Evolutionary conservation across 768 basidiomycete species (phyloP).

Genomic region (Tephrocybe sp.): DNA sequence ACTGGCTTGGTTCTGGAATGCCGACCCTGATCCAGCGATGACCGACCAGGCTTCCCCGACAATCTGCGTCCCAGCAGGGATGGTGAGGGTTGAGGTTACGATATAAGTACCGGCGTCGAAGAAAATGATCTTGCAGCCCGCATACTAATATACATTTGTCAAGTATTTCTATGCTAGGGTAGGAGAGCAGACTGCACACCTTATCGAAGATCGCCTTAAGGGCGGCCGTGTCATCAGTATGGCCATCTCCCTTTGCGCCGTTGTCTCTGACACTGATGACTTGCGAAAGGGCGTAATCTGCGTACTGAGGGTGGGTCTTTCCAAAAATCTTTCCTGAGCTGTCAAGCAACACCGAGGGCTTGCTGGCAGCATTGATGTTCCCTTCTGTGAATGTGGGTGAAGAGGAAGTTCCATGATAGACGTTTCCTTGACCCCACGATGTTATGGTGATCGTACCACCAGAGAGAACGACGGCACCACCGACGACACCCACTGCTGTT

Average conservation of each 20-base stretch:
- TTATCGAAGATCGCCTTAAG: slow-evolving; percentile 58
- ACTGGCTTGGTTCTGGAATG: slow-evolving; percentile 40
- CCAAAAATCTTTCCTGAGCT: slow-evolving; percentile 60
- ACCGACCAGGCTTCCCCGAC: slow-evolving; percentile 64
- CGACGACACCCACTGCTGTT: slow-evolving; percentile 57
- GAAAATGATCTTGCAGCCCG: slow-evolving; percentile 79
- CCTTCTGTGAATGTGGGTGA: slow-evolving; percentile 49
- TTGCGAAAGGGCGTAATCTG: slow-evolving; percentile 55
- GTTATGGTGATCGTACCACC: slow-evolving; percentile 63
- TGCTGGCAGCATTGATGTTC: slow-evolving; percentile 47
- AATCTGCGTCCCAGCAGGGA: slow-evolving; percentile 57
- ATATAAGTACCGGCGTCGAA: slow-evolving; percentile 70
- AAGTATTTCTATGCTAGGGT: too few relatives aligned
- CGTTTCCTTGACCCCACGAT: slow-evolving; percentile 41
- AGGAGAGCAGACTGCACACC: slow-evolving; percentile 29
- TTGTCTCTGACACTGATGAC: slow-evolving; percentile 69
- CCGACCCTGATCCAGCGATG: slow-evolving; percentile 47
- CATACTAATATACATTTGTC: slow-evolving; percentile 39
- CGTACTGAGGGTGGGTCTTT: slow-evolving; percentile 67
- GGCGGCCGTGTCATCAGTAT: slow-evolving; percentile 74
- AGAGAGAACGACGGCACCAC: slow-evolving; percentile 51
- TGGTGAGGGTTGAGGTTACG: slow-evolving; percentile 51
- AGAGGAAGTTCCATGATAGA: slow-evolving; percentile 50
- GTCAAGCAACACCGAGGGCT: slow-evolving; percentile 59
- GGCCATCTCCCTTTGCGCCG: slow-evolving; percentile 76